Conservation (phyloP, 108 stramenopile species). For the Seminavis robusta region DNA sequence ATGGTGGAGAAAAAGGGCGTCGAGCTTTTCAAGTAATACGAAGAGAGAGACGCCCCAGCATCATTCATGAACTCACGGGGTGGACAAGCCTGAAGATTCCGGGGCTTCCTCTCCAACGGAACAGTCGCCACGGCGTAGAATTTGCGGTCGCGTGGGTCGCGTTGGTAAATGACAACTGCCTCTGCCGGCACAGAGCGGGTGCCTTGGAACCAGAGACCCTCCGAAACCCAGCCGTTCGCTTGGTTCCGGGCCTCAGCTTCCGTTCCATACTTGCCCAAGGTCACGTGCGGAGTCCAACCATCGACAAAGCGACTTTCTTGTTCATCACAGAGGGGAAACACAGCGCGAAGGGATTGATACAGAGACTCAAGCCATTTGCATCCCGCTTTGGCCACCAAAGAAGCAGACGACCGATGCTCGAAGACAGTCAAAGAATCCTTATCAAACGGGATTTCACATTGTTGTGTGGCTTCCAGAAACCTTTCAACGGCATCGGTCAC, state of each 20-base stretch:
- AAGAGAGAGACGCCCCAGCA: neutral
- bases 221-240: neutral
- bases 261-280: conserved; percentile 6
- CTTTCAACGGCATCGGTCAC: neutral
- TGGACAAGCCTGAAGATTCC: too few relatives aligned
- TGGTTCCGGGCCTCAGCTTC: conserved; percentile 1
- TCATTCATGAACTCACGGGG: neutral
- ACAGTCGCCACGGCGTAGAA: conserved; percentile 11
- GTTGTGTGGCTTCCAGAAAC: neutral
- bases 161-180: conserved; percentile 6
- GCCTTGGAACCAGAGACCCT: neutral
- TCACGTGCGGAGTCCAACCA: conserved; percentile 20
- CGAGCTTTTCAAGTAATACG: neutral
- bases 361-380: conserved; percentile 3
- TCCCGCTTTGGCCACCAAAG: neutral
- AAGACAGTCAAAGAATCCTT: conserved; percentile 2
- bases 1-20: neutral
- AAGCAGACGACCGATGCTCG: conserved; percentile 6
- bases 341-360: conserved; percentile 5
- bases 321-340: conserved; percentile 10
- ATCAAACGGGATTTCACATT: neutral
- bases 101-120: conserved; percentile 2
- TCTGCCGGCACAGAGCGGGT: neutral
- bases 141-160: conserved; percentile 4
- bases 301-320: conserved; percentile 14